Evolutionary conservation across 2,329 filamentous ascomycete species (phyloP).

Genomic region (Volutella citrinella): DNA sequence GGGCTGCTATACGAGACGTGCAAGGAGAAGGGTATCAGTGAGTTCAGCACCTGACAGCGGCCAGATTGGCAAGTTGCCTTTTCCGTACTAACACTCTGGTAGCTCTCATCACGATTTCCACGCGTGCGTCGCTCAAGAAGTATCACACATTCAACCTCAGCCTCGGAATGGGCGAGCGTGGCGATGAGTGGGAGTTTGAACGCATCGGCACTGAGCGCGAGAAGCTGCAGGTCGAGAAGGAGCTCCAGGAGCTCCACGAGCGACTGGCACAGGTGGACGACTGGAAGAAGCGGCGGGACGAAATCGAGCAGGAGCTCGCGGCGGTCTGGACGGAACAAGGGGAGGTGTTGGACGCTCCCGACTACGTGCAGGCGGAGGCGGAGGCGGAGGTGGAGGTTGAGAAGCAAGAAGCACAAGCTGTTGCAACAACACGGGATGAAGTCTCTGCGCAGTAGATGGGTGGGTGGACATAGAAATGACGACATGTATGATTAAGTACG

Average conservation of each 20-base stretch:
- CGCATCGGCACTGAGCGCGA: conserved; percentile 91
- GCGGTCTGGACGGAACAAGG: conserved; percentile 57
- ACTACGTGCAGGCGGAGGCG: conserved; percentile 31
- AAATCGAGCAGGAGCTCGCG: conserved; percentile 80
- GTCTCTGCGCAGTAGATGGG: too few species aligned
- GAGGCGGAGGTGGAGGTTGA: conserved; percentile 6
- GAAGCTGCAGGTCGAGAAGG: conserved; percentile 89
- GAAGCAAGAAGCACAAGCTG: neutral
- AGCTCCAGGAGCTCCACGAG: conserved; percentile 80
- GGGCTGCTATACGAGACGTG: conserved; percentile 88
- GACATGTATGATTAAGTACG: too few species aligned
- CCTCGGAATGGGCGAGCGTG: conserved; percentile 74
- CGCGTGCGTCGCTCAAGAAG: conserved; percentile 88
- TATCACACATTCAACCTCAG: conserved; percentile 92
- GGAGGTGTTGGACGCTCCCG: conserved; percentile 46
- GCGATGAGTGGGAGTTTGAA: conserved; percentile 89
- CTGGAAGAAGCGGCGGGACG: conserved; percentile 74
- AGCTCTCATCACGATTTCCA: conserved; percentile 94
- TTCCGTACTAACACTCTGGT: conserved; percentile 1
- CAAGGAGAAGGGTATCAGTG: conserved; percentile 91
- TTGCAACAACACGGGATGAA: too few species aligned
- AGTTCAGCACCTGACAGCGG: conserved; percentile 38
- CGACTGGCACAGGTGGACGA: conserved; percentile 76
- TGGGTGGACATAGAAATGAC: too few species aligned
- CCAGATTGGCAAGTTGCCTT: too few species aligned